Conservation (phyloP, 78 protist genomes). For the Guillardia theta region DNA sequence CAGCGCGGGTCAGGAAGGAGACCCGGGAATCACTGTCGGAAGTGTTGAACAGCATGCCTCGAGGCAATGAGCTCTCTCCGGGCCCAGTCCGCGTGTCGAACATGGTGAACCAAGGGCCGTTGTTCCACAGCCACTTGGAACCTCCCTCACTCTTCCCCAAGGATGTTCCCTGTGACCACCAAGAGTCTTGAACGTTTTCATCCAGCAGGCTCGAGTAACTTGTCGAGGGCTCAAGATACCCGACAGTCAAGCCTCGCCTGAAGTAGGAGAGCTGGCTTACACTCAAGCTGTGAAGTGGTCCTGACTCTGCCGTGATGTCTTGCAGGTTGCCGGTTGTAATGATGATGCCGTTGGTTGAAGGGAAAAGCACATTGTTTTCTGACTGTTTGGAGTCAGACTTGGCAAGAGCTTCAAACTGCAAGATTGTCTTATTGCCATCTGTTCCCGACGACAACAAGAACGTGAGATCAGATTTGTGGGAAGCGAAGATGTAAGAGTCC, state of each 20-base stretch:
- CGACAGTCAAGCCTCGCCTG: neutral
- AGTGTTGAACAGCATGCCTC: too few relatives aligned
- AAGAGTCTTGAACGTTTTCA: neutral
- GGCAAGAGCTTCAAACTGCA: neutral
- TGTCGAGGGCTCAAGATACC: neutral
- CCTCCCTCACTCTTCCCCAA: neutral
- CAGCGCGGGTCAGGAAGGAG: neutral
- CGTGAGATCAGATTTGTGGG: too few relatives aligned
- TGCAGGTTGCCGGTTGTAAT: neutral
- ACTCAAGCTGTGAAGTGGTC: neutral
- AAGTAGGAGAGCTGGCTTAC: neutral
- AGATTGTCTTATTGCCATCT: neutral
- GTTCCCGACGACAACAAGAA: too few relatives aligned
- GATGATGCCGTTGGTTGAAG: neutral
- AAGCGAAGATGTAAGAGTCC: too few relatives aligned
- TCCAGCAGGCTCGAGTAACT: neutral
- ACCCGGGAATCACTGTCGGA: neutral
- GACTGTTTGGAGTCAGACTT: neutral
- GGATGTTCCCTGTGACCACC: neutral
- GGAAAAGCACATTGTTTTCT: neutral
- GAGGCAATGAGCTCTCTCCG: neutral
- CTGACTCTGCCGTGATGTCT: neutral
- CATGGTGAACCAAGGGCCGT: neutral
- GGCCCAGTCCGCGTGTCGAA: too few relatives aligned
- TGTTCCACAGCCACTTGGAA: neutral